Evolutionary conservation across 2,329 filamentous ascomycete species (phyloP).

Genomic region (Xylaria sp.): DNA sequence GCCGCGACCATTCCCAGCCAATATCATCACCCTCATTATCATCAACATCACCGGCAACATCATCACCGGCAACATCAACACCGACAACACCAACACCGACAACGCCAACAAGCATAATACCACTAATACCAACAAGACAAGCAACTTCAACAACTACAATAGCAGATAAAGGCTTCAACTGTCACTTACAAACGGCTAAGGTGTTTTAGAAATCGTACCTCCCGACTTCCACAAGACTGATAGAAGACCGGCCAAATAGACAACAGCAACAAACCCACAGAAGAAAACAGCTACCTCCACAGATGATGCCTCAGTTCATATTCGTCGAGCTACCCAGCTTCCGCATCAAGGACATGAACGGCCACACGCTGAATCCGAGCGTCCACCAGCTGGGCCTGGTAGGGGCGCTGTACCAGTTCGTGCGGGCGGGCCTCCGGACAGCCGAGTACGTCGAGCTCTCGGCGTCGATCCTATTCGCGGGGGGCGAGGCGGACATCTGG

Average conservation of each 20-base stretch:
- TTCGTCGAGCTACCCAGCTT: conserved; percentile 38
- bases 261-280: not conserved
- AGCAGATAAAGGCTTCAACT: not conserved
- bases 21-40: too few relatives aligned
- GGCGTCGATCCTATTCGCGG: conserved; percentile 34
- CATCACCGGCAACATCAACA: too few relatives aligned
- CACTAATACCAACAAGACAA: too few relatives aligned
- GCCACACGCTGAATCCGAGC: conserved; percentile 28
- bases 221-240: not conserved
- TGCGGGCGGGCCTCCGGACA: conserved; percentile 29
- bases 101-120: too few relatives aligned
- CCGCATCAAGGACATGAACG: conserved; percentile 32
- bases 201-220: not conserved
- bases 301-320: conserved; percentile 37
- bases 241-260: not conserved
- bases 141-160: too few relatives aligned
- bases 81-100: too few relatives aligned
- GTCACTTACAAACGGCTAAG: not conserved
- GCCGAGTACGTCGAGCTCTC: conserved; percentile 29
- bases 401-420: conserved; percentile 31
- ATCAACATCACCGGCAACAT: too few relatives aligned
- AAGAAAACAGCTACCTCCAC: not conserved
- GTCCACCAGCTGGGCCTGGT: conserved; percentile 30
- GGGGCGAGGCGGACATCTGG: conserved; percentile 36
- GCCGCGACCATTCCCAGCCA: not conserved